Evolutionary conservation across 495 filamentous ascomycete species (phyloP), one percentile per base, ranked within the genome.

Genomic region (Lasiosphaeria hispida): DNA sequence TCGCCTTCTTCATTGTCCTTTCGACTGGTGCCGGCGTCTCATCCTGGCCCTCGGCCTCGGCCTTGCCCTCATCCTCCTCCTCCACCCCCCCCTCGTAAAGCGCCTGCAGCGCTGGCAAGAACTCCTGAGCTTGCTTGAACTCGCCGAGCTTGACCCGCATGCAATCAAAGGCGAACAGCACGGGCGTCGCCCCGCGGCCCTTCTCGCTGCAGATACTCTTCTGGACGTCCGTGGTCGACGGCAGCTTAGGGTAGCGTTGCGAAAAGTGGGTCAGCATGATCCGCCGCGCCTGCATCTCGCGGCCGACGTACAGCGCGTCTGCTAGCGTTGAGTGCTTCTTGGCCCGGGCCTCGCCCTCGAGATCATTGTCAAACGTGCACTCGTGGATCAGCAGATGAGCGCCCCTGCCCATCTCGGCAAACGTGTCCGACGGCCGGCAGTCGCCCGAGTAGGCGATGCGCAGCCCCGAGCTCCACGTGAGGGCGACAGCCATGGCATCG

Each of bases 361-460:
- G 78, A 63, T 94, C 88, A 61, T 96, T 87, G 38, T 93, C 88
- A 63, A 98, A 98, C 0, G 94, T 98, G 57, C 92, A 92, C 79
- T 98, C 94, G 76, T 98, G 94, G 48, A 98, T 83, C 2, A 96
- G 79, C 3, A 98, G 75, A 4, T 91, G 94, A 1, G 88, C 86
- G 14, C 82, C 87, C 10, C 74, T 70, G 15, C 90, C 94, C 47
- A 96, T 88, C 13, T 65, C 43, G 7, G 83, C 83, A 59, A 97
- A 97, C 0, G 67, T 61, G 0, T 72, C 55, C 4, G 85, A 90
- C 0, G 94, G 94, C 4, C 94, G 80, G 65, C 92, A 96, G 72
- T 98, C 94, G 45, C 94, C 94, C 9, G 88, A 93, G 71, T 95
- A 98, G 47, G 90, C 88, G 54, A 94, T 80, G 69, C 93, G 95